Evolutionary conservation across 768 basidiomycete genomes (phyloP).

Genomic region (Boletellus ananiceps): DNA sequence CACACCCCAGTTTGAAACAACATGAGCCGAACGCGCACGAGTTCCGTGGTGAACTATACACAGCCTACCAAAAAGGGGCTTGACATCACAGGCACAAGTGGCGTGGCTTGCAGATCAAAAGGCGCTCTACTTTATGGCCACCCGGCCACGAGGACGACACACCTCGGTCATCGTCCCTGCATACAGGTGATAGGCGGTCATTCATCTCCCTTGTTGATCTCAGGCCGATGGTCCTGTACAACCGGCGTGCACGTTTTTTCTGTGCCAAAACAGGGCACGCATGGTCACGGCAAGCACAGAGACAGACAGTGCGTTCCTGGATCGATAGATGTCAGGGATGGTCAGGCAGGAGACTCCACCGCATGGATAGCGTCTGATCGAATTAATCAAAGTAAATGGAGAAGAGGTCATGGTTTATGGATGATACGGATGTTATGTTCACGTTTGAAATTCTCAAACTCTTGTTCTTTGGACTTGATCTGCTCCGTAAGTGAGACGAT

Average conservation of each 20-base stretch:
- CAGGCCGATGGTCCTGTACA: not conserved
- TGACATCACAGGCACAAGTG: constrained; percentile 8
- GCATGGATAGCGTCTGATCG: not conserved
- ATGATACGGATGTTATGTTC: constrained; percentile 73
- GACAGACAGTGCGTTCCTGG: not conserved
- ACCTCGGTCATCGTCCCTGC: not conserved
- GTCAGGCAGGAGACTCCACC: not conserved
- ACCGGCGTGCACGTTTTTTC: not conserved
- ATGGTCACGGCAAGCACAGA: not conserved
- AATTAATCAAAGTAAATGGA: constrained; percentile 2
- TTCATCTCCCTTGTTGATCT: not conserved
- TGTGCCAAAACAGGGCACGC: not conserved
- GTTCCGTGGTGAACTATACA: not conserved
- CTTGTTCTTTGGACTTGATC: constrained; percentile 85
- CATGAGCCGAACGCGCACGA: too few relatives aligned
- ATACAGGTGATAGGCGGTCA: not conserved
- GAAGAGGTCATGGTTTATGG: constrained; percentile 21
- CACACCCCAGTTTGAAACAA: not conserved
- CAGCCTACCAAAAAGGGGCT: constrained; percentile 2
- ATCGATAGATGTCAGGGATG: not conserved
- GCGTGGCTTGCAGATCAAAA: not conserved
- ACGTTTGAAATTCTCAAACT: constrained; percentile 73
- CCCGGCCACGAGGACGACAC: not conserved
- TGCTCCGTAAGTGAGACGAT: constrained; percentile 74
- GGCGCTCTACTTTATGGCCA: not conserved